phyloP scores from a whole-genome alignment of 73 alveolate species.

The Tetrahymena borealis region DNA sequence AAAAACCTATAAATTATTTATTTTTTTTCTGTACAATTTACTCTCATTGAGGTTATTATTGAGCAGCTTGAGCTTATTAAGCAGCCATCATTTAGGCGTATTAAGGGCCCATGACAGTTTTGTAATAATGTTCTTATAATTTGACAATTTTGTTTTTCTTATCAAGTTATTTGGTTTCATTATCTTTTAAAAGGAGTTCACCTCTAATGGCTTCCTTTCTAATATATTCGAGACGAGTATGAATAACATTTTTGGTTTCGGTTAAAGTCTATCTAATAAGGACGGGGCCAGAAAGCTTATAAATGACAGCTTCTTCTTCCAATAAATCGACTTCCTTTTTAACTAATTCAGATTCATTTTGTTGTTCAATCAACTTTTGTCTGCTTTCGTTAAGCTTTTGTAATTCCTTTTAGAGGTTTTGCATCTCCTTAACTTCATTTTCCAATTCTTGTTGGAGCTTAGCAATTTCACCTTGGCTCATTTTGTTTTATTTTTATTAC shows the following conservation, averaged over 20 bases:
- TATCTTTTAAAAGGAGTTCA: conserved; percentile 30
- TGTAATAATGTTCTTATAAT: conserved; percentile 31
- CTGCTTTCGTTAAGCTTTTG: conserved; percentile 15
- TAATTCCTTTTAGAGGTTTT: background rate
- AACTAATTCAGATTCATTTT: conserved; percentile 39
- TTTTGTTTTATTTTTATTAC: background rate
- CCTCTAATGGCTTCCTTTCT: conserved; percentile 31
- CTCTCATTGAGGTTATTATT: background rate
- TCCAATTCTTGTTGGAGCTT: conserved; percentile 27
- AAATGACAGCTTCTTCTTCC: conserved; percentile 35
- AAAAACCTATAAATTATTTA: too few relatives aligned
- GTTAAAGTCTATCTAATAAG: conserved; percentile 21
- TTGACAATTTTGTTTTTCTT: conserved; percentile 20
- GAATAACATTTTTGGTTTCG: conserved; percentile 28
- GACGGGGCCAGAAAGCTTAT: conserved; percentile 32
- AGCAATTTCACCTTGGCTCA: background rate
- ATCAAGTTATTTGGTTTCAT: conserved; percentile 7
- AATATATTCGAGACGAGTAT: conserved; percentile 29
- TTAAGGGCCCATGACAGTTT: conserved; percentile 7
- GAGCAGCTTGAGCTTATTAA: background rate
- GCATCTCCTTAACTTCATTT: conserved; percentile 24
- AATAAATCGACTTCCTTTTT: conserved; percentile 33
- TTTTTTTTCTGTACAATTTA: background rate
- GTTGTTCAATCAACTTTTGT: conserved; percentile 30
- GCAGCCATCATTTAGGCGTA: background rate